Percentiles rank a stretch among this genome's conserved stretches.
phyloP scores from a whole-genome alignment of 1,284 basidiomycete species.

The Phellopilus nigrolimitatus region DNA sequence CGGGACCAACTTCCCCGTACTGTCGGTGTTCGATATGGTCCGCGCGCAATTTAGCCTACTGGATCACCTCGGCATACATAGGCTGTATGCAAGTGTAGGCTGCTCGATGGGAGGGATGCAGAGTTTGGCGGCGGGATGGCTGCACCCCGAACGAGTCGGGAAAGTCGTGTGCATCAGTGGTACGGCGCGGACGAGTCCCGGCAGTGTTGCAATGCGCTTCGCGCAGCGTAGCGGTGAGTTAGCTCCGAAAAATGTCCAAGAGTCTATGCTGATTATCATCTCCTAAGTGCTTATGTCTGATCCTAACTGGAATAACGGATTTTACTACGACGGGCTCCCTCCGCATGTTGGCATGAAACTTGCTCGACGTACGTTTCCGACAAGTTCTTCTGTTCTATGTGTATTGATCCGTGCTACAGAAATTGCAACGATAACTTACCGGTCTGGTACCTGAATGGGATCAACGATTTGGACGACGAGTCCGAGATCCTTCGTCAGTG shows the following conservation, averaged over 20 bases:
- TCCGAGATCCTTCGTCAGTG: slow-evolving; percentile 37
- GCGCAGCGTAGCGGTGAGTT: slow-evolving; percentile 88
- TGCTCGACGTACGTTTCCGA: slow-evolving; percentile 79
- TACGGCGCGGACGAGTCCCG: slow-evolving; percentile 86
- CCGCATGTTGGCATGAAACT: slow-evolving; percentile 99
- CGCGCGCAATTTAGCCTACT: slow-evolving; percentile 87
- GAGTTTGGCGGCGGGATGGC: slow-evolving; percentile 90
- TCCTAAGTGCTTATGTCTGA: slow-evolving; percentile 92
- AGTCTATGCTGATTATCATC: slow-evolving; percentile 11
- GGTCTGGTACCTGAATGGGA: slow-evolving; percentile 99
- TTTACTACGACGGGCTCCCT: slow-evolving; percentile 93
- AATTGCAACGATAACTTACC: slow-evolving; percentile 98
- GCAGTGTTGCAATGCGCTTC: slow-evolving; percentile 92
- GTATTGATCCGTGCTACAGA: slow-evolving; percentile 43
- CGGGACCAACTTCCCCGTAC: slow-evolving; percentile 87
- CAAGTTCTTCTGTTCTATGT: not conserved
- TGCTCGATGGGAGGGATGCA: slow-evolving; percentile 98
- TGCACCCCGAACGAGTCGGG: slow-evolving; percentile 85
- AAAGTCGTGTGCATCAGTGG: slow-evolving; percentile 93
- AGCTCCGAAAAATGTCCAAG: not conserved
- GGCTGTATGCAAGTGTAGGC: slow-evolving; percentile 90
- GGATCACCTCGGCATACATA: slow-evolving; percentile 80
- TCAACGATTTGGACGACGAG: slow-evolving; percentile 84
- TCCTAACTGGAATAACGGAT: slow-evolving; percentile 98
- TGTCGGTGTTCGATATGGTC: slow-evolving; percentile 97